Conservation (phyloP, 1,284 basidiomycete species). For the Boletus mariae region DNA sequence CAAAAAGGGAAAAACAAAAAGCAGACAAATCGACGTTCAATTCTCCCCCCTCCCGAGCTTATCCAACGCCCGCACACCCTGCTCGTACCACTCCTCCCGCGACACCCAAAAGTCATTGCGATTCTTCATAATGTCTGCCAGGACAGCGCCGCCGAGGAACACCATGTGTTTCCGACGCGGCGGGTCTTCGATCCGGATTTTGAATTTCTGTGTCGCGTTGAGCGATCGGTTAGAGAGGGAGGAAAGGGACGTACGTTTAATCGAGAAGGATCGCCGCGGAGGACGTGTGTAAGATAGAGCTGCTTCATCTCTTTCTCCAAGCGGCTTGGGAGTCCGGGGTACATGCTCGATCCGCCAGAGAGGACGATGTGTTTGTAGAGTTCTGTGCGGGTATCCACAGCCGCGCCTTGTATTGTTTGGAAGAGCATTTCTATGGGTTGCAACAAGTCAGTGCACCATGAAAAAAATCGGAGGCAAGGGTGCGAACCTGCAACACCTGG, state of each 20-base stretch:
- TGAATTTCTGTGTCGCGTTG: conserved; percentile 79
- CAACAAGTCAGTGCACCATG: background rate
- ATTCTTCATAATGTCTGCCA: conserved; percentile 98
- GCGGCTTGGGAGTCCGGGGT: conserved; percentile 93
- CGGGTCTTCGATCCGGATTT: conserved; percentile 97
- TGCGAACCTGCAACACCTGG: conserved; percentile 86
- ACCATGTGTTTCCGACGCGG: conserved; percentile 99
- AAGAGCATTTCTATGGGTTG: conserved; percentile 85
- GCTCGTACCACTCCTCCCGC: conserved; percentile 16
- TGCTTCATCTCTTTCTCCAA: conserved; percentile 99
- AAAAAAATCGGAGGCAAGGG: background rate
- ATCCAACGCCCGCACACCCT: conserved; percentile 72
- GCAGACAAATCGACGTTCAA: background rate
- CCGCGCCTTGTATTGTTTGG: conserved; percentile 91
- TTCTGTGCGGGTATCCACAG: conserved; percentile 87
- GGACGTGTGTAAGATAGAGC: conserved; percentile 87
- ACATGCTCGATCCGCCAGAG: conserved; percentile 97
- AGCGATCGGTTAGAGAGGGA: too few species aligned
- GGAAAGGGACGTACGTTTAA: conserved; percentile 66
- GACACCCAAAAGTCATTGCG: conserved; percentile 96
- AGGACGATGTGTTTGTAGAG: conserved; percentile 99
- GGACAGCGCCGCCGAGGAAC: conserved; percentile 93
- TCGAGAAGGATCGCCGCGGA: conserved; percentile 81
- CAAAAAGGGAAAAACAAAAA: too few species aligned
- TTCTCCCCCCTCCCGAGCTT: conserved; percentile 68